Conservation (phyloP, 768 basidiomycete genomes). For the Tubosaeta sp. region DNA sequence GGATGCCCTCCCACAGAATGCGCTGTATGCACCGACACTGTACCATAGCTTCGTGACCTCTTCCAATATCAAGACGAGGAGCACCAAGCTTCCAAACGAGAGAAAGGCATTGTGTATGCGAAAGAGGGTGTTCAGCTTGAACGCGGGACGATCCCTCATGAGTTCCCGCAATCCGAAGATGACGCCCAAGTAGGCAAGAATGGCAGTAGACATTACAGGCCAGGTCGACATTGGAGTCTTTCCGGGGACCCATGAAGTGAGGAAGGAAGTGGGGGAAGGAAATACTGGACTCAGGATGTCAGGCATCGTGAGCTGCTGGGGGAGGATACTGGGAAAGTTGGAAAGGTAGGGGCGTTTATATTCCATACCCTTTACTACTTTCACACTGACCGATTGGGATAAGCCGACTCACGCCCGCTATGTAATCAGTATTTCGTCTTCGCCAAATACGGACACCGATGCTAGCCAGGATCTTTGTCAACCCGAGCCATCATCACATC, state of each 20-base stretch:
- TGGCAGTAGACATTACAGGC: conserved; percentile 59
- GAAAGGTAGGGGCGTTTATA: neutral
- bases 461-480: too few species aligned
- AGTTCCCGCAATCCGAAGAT: conserved; percentile 77
- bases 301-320: conserved; percentile 1
- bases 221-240: conserved; percentile 76
- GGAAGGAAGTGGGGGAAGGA: conserved; percentile 45
- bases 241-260: conserved; percentile 65
- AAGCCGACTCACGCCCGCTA: neutral
- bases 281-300: neutral
- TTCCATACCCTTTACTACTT: neutral
- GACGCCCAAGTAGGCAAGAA: conserved; percentile 75
- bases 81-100: conserved; percentile 70
- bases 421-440: neutral
- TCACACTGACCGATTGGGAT: neutral
- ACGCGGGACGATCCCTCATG: conserved; percentile 72
- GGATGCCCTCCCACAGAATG: conserved; percentile 65
- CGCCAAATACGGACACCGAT: neutral
- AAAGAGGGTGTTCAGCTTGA: conserved; percentile 72
- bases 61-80: conserved; percentile 79
- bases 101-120: conserved; percentile 85
- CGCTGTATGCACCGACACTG: conserved; percentile 66
- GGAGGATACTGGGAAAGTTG: neutral
- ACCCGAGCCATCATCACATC: too few species aligned
- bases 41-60: conserved; percentile 75